A percentile compares a stretch with the other conserved stretches of the same genome.
Conservation (phyloP, 768 basidiomycete genomes). For the Omphalotus guepiniiformis region DNA sequence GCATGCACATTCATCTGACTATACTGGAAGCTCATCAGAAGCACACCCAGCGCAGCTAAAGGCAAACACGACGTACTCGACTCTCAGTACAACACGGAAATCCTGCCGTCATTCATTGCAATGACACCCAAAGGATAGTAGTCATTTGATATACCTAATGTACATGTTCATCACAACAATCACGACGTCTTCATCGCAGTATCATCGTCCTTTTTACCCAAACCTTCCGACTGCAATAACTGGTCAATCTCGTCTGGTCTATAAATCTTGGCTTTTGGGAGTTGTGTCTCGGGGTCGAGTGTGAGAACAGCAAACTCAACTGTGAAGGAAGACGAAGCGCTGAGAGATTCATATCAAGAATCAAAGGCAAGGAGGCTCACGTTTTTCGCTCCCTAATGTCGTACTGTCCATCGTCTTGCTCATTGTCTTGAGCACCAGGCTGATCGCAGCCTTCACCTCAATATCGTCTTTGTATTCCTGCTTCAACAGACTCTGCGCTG, state of each 20-base stretch:
- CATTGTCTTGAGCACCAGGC: constrained; percentile 91
- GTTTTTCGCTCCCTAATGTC: constrained; percentile 91
- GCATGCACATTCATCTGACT: too few relatives aligned
- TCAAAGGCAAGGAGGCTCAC: constrained; percentile 43
- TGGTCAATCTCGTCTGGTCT: constrained; percentile 85
- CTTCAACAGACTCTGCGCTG: constrained; percentile 90
- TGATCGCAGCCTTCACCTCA: constrained; percentile 84
- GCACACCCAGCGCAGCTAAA: too few relatives aligned
- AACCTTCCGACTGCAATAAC: constrained; percentile 69
- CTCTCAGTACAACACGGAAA: too few relatives aligned
- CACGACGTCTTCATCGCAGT: constrained; percentile 64
- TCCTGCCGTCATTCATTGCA: too few relatives aligned
- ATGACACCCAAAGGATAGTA: too few relatives aligned
- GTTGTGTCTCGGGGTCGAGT: constrained; percentile 68
- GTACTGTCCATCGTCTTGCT: constrained; percentile 99
- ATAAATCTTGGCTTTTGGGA: constrained; percentile 90
- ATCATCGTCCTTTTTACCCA: constrained; percentile 87
- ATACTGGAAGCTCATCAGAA: too few relatives aligned
- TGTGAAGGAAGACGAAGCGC: constrained; percentile 28
- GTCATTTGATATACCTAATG: too few relatives aligned
- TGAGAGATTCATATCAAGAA: constrained; percentile 6
- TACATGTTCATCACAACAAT: too few relatives aligned
- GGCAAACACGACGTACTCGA: too few relatives aligned
- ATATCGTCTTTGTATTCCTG: constrained; percentile 99
- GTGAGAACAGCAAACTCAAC: constrained; percentile 97